Conservation (phyloP, 2,329 filamentous ascomycete species). For the Ascochyta koolunga region DNA sequence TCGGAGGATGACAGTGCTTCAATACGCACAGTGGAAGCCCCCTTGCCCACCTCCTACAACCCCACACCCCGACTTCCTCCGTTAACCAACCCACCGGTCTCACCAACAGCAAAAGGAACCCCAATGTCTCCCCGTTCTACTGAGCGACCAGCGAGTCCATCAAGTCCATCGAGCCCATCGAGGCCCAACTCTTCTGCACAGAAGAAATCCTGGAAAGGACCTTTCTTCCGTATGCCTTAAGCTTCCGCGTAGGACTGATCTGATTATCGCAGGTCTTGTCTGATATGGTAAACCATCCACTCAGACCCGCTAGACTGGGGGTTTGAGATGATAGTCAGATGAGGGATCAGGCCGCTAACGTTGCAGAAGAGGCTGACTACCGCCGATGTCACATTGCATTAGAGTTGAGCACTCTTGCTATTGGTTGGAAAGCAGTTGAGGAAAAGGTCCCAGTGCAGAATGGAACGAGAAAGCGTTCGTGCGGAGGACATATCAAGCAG, state of each 20-base stretch:
- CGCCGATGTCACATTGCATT: constrained; percentile 3
- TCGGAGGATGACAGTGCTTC: constrained; percentile 39
- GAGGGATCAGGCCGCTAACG: neutral
- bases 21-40: constrained; percentile 33
- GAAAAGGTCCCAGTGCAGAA: neutral
- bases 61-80: constrained; percentile 20
- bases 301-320: neutral
- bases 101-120: constrained; percentile 16
- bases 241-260: neutral
- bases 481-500: neutral
- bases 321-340: neutral
- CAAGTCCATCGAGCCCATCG: constrained; percentile 4
- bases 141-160: constrained; percentile 7
- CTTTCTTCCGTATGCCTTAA: constrained; percentile 41
- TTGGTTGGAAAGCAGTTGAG: neutral
- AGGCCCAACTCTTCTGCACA: neutral
- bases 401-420: neutral
- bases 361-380: neutral
- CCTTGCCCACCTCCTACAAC: constrained; percentile 24
- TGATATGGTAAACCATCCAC: neutral
- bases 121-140: constrained; percentile 16
- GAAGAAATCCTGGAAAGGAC: constrained; percentile 40
- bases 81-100: constrained; percentile 23
- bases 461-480: neutral
- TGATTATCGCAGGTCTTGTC: neutral